phyloP scores from a whole-genome alignment of 2,329 filamentous ascomycete species.

The Pseudogymnoascus sp. region DNA sequence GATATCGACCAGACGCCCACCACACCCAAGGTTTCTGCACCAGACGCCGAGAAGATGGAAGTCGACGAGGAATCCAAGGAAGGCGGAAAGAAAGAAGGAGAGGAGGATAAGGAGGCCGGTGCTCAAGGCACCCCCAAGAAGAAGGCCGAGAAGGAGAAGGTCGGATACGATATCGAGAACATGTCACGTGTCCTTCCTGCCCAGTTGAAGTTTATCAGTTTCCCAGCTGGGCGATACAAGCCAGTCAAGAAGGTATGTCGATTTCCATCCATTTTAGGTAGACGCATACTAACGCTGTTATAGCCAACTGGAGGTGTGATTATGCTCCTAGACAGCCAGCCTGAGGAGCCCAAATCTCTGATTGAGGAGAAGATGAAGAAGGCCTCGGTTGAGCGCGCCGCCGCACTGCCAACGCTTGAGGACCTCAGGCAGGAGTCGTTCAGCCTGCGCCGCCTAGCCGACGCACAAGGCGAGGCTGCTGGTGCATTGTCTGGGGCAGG shows the following conservation, averaged over 20 bases:
- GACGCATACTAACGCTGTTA: slow-evolving; percentile 33
- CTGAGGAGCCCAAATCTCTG: slow-evolving; percentile 68
- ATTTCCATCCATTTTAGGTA: background rate
- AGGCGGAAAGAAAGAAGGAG: slow-evolving; percentile 38
- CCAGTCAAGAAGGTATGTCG: slow-evolving; percentile 76
- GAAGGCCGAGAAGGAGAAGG: slow-evolving; percentile 91
- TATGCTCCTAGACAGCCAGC: slow-evolving; percentile 77
- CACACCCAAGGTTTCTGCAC: slow-evolving; percentile 52
- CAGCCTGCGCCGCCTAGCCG: slow-evolving; percentile 35
- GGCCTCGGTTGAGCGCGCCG: slow-evolving; percentile 53
- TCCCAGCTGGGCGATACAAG: slow-evolving; percentile 82
- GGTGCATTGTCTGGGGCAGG: slow-evolving; percentile 32
- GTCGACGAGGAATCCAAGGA: slow-evolving; percentile 53
- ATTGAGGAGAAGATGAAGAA: slow-evolving; percentile 94
- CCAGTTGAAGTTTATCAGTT: slow-evolving; percentile 93
- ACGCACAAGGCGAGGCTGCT: slow-evolving; percentile 25
- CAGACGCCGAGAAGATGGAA: slow-evolving; percentile 78
- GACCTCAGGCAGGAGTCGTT: slow-evolving; percentile 27
- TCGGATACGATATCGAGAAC: slow-evolving; percentile 82
- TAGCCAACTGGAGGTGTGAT: slow-evolving; percentile 90
- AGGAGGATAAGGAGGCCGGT: slow-evolving; percentile 55
- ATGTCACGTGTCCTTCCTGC: slow-evolving; percentile 89
- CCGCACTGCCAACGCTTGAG: slow-evolving; percentile 31
- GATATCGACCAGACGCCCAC: slow-evolving; percentile 77
- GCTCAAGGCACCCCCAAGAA: slow-evolving; percentile 64